A percentile compares a stretch with the other conserved stretches of the same genome.
phyloP scores from a whole-genome alignment of 306 rosid genomes.

The Dryas alaskensis region DNA sequence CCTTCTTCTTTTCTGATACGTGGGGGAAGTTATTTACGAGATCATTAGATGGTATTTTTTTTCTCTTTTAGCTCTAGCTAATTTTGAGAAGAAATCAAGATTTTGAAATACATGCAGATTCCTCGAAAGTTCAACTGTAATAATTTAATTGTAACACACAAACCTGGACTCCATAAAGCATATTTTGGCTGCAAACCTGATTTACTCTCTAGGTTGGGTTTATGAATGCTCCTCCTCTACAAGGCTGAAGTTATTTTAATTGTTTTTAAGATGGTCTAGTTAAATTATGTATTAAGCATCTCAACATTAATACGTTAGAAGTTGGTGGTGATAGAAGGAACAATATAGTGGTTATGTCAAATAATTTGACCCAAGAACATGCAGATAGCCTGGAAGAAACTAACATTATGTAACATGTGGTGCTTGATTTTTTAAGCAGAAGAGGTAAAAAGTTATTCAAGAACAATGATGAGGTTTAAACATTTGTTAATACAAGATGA shows the following conservation, averaged over 20 bases:
- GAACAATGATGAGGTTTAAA: too few relatives aligned
- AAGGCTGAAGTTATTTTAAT: not conserved
- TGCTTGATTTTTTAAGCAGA: too few relatives aligned
- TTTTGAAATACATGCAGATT: not conserved
- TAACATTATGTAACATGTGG: too few relatives aligned
- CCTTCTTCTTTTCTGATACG: slow-evolving; percentile 81
- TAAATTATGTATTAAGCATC: not conserved
- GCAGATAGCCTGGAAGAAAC: too few relatives aligned
- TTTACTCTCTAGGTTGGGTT: not conserved
- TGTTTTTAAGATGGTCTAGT: not conserved
- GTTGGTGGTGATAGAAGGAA: too few relatives aligned
- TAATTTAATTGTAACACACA: not conserved
- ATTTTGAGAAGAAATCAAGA: not conserved
- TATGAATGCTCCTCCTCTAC: not conserved
- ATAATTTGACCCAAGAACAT: too few relatives aligned
- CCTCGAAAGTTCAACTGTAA: not conserved
- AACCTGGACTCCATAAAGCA: not conserved
- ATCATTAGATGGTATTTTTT: slow-evolving; percentile 52
- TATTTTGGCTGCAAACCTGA: not conserved
- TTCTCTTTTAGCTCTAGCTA: slow-evolving; percentile 13
- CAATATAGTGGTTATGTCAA: too few relatives aligned
- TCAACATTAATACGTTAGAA: not conserved
- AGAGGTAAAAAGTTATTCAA: too few relatives aligned
- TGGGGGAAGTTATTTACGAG: slow-evolving; percentile 63
- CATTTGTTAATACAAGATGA: too few relatives aligned